phyloP scores from a whole-genome alignment of 2,329 filamentous ascomycete genomes.

The Cercospora zeae-maydis region DNA sequence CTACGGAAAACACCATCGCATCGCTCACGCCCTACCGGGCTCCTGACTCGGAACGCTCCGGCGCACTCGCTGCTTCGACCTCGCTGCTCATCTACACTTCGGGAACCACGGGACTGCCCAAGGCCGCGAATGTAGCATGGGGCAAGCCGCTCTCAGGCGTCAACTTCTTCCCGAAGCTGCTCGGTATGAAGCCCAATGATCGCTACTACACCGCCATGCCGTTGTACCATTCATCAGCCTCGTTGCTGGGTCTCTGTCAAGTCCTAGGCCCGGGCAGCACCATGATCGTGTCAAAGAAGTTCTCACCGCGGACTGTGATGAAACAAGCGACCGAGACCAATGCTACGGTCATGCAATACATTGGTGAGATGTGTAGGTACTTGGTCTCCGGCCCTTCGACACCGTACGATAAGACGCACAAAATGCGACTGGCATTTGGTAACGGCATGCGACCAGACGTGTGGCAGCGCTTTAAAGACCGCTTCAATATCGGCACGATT shows the following conservation, averaged over 20 bases:
- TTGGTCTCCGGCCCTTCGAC: conserved; percentile 64
- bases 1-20: conserved; percentile 48
- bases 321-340: conserved; percentile 65
- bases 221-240: conserved; percentile 78
- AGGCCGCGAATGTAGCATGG: conserved; percentile 46
- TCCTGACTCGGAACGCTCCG: conserved; percentile 33
- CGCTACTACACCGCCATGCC: conserved; percentile 90
- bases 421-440: conserved; percentile 71
- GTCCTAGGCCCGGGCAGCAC: conserved; percentile 56
- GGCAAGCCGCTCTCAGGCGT: conserved; percentile 29
- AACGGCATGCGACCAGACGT: conserved; percentile 77
- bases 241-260: conserved; percentile 64
- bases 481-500: conserved; percentile 50
- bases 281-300: conserved; percentile 69
- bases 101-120: conserved; percentile 80
- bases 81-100: conserved; percentile 79
- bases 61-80: conserved; percentile 47
- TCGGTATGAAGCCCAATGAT: conserved; percentile 67
- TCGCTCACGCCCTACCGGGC: conserved; percentile 29
- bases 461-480: conserved; percentile 77
- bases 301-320: conserved; percentile 76
- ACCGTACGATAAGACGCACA: conserved; percentile 68
- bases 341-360: conserved; percentile 79
- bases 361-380: conserved; percentile 83
- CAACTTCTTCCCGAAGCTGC: conserved; percentile 27